Base-by-base conservation (phyloP, 2,329 filamentous ascomycete species). In the Pestalotiopsis sp. region DNA sequence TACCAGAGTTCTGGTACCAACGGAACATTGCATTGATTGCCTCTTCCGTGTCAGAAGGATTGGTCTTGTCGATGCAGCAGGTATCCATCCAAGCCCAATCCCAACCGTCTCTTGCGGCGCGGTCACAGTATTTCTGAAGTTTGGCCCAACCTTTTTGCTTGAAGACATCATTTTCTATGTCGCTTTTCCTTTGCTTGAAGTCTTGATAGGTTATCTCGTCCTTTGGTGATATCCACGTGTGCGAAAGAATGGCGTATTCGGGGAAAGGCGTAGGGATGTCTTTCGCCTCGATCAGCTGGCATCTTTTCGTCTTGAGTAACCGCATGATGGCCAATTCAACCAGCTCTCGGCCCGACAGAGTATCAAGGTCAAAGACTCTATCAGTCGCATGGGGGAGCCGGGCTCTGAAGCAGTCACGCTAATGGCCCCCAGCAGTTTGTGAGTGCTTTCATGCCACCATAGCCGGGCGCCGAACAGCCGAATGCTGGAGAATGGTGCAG, bases 31-130 rank as follows among this genome's bases (percentile, higher is more conserved):
- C 45, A 38, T 71, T 71, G 45, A 71, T 70, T 2, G 64, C 64
- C 4, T 66, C 64, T 56, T 49, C 27, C 13, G 57, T 61, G 4
- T 71, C 70, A 23, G 56, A 56, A 11, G 65, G 39, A 23, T 67
- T 70, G 3, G 70, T 63, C 39, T 70, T 71, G 49, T 70, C 68
- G 13, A 71, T 71, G 60, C 68, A 71, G 64, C 68, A 71, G 5
- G 70, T 68, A 52, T 68, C 70, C 45, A 71, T 68, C 70, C 66
- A 70, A 6, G 63, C 64, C 67, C 68, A 71, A 4, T 71, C 60
- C 66, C 58, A 68, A 7, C 68, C 70, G 13, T 71, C 66, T 14
- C 45, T 64, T 38, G 64, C 64, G 1, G 70, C 71, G 5, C 66
- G 70, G 20, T 69, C 64, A 31, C 71, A 71, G 56, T 66, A 69